Evolutionary conservation across 108 stramenopile genomes (phyloP).

Genomic region (Discostella stelligeroides): DNA sequence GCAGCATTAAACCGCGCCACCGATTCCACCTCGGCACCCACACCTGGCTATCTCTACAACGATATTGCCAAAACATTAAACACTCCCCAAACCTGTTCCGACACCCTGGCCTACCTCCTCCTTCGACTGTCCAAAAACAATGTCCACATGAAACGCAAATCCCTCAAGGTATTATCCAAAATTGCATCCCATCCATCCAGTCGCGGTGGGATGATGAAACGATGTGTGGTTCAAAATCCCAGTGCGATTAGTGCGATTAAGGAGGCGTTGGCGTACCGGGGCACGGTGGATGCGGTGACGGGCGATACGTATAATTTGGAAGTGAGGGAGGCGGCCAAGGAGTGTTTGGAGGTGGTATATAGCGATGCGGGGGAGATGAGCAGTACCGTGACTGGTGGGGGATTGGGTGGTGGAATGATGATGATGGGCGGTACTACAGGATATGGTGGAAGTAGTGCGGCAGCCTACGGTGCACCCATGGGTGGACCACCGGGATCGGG

Average conservation of each 20-base stretch:
- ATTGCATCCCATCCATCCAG: constrained; percentile 51
- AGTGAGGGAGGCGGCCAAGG: constrained; percentile 93
- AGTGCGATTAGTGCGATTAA: constrained; percentile 74
- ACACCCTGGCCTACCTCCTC: constrained; percentile 79
- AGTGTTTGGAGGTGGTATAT: constrained; percentile 93
- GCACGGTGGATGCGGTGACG: constrained; percentile 92
- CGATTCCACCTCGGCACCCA: constrained; percentile 88
- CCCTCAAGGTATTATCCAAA: constrained; percentile 82
- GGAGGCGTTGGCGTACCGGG: constrained; percentile 86
- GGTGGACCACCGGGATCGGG: constrained; percentile 32
- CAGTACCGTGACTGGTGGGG: constrained; percentile 10
- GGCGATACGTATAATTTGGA: constrained; percentile 92
- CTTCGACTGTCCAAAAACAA: constrained; percentile 82
- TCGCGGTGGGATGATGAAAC: constrained; percentile 88
- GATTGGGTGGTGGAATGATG: constrained; percentile 12
- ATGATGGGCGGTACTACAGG: no score
- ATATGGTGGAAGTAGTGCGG: constrained; percentile 30
- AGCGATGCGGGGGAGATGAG: constrained; percentile 59
- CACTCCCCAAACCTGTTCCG: constrained; percentile 71
- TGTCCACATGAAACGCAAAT: constrained; percentile 92
- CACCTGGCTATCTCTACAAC: constrained; percentile 96
- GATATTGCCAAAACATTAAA: constrained; percentile 93
- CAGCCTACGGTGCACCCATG: constrained; percentile 42
- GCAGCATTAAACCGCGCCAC: constrained; percentile 79
- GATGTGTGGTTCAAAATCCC: constrained; percentile 82